A percentile compares a stretch with the other conserved stretches of the same genome.
Conservation (phyloP, 73 alveolate species). For the Tetrahymena elliotti region DNA sequence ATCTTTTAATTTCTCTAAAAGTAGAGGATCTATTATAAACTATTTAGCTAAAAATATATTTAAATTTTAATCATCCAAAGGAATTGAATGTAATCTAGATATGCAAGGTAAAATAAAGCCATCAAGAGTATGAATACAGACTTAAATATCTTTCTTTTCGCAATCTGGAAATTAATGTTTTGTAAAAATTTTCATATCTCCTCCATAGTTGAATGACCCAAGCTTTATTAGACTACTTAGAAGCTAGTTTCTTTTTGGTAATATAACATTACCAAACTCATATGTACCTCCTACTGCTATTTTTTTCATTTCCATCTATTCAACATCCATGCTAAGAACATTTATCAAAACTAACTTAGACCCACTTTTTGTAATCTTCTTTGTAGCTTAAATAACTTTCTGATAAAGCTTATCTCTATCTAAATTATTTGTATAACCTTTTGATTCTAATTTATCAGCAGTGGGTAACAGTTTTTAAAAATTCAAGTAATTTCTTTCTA, state of each 20-base stretch:
- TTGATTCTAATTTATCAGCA: not conserved
- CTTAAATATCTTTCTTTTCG: not conserved
- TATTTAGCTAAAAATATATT: not conserved
- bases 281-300: not conserved
- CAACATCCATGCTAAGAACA: not conserved
- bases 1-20: not conserved
- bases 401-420: not conserved
- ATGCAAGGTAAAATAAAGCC: not conserved
- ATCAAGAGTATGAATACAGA: not conserved
- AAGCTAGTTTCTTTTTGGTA: not conserved
- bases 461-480: not conserved
- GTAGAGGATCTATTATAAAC: not conserved
- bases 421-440: not conserved
- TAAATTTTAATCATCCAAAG: not conserved
- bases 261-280: not conserved
- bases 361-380: not conserved
- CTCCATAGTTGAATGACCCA: not conserved
- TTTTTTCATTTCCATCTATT: not conserved
- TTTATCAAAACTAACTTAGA: not conserved
- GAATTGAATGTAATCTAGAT: not conserved
- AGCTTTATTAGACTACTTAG: not conserved
- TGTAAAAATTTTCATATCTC: not conserved
- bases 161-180: not conserved
- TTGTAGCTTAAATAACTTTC: not conserved
- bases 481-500: not conserved